Evolutionary conservation across 106 monocot species (phyloP).

Genomic region (Hemerocallis citrina): DNA sequence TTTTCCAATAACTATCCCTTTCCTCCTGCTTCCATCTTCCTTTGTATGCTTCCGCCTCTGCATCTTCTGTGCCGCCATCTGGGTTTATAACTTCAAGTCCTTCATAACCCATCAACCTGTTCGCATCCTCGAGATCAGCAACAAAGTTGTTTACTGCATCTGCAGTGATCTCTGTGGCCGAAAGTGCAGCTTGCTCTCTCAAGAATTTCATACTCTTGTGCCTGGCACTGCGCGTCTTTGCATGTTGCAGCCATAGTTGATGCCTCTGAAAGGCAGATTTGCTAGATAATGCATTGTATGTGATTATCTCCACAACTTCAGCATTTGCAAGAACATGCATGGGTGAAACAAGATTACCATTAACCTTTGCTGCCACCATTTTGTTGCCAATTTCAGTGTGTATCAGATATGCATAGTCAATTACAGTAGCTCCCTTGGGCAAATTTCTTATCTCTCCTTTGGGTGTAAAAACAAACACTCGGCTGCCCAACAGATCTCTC

Average conservation of each 20-base stretch:
- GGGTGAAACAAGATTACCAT: slow-evolving; percentile 91
- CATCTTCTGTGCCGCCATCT: no score
- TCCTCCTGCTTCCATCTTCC: no score
- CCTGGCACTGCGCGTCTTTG: slow-evolving; percentile 90
- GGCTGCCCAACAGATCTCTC: slow-evolving; percentile 79
- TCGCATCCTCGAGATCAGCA: slow-evolving; percentile 74
- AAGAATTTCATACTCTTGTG: slow-evolving; percentile 98
- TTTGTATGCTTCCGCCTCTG: no score
- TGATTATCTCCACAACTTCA: slow-evolving; percentile 98
- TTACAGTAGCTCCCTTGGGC: slow-evolving; percentile 86
- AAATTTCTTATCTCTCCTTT: slow-evolving; percentile 99
- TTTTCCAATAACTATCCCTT: slow-evolving; percentile 90
- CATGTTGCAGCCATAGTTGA: slow-evolving; percentile 86
- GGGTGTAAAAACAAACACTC: slow-evolving; percentile 98
- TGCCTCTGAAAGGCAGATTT: slow-evolving; percentile 86
- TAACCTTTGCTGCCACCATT: slow-evolving; percentile 97
- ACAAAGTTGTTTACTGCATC: slow-evolving; percentile 85
- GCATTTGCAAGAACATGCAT: slow-evolving; percentile 88
- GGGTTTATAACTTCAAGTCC: no score
- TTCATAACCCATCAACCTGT: no score
- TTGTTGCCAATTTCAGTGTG: slow-evolving; percentile 97
- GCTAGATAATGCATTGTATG: slow-evolving; percentile 65
- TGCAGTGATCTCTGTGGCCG: slow-evolving; percentile 82
- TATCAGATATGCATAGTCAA: slow-evolving; percentile 96
- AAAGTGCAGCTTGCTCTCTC: slow-evolving; percentile 83